Conservation (phyloP, 1,139 yeast genomes). For the Taiozyma sp. region DNA sequence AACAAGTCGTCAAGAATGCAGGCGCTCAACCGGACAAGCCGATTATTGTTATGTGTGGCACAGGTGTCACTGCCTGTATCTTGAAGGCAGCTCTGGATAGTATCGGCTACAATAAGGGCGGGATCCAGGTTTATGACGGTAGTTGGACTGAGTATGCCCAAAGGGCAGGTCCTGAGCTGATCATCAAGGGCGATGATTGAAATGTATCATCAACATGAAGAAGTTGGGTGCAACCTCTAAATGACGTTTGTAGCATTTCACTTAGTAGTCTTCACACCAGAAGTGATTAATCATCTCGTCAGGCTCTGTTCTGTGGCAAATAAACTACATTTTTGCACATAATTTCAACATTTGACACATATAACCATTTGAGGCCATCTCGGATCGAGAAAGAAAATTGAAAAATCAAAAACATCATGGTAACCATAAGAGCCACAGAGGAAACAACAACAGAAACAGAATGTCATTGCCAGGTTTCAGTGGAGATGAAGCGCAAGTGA, state of each 20-base stretch:
- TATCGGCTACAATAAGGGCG: slow-evolving; percentile 42
- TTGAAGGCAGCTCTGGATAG: slow-evolving; percentile 66
- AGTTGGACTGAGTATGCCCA: slow-evolving; percentile 71
- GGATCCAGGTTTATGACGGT: slow-evolving; percentile 82
- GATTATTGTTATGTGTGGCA: slow-evolving; percentile 86
- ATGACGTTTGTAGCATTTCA: too few species aligned
- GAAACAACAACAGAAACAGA: background rate
- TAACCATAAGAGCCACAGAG: too few species aligned
- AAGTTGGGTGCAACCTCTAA: too few species aligned
- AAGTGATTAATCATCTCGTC: too few species aligned
- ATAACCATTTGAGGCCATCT: too few species aligned
- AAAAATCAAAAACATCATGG: background rate
- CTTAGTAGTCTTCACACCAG: too few species aligned
- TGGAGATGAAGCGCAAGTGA: slow-evolving; percentile 5
- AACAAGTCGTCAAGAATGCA: slow-evolving; percentile 36
- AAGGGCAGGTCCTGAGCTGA: slow-evolving; percentile 29
- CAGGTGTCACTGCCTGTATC: slow-evolving; percentile 92
- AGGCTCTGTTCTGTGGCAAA: too few species aligned
- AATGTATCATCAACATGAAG: background rate
- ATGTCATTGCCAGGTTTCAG: slow-evolving; percentile 9
- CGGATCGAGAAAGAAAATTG: background rate
- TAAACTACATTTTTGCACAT: too few species aligned
- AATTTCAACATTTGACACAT: too few species aligned
- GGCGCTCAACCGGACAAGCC: slow-evolving; percentile 46
- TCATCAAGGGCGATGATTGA: slow-evolving; percentile 24